Conservation (phyloP, 441 rosid species). For the Erysimum cheiri region DNA sequence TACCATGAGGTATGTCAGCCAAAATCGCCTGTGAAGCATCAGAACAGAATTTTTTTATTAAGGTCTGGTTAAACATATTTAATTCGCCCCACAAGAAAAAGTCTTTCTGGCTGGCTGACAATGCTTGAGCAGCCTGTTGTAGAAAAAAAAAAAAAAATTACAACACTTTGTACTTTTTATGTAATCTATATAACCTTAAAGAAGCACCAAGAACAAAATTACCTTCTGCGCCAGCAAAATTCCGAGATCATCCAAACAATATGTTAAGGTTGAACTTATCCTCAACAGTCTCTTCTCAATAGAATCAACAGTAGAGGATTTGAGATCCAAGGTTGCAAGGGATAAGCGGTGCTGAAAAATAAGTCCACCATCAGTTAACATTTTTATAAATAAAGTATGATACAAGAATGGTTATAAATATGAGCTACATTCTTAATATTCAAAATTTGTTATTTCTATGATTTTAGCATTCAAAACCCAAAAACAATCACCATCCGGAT, state of each 20-base stretch:
- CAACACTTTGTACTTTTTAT: not conserved
- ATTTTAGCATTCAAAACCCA: not conserved
- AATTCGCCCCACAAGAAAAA: slow-evolving; percentile 52
- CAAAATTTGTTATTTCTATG: not conserved
- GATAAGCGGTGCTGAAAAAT: slow-evolving; percentile 56
- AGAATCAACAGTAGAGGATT: slow-evolving; percentile 44
- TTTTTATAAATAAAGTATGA: not conserved
- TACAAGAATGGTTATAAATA: not conserved
- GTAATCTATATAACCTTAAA: slow-evolving; percentile 23
- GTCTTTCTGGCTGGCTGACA: slow-evolving; percentile 56
- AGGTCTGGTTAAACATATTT: slow-evolving; percentile 49
- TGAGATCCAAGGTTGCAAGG: slow-evolving; percentile 54
- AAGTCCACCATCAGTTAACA: slow-evolving; percentile 24
- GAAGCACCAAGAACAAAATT: slow-evolving; percentile 16
- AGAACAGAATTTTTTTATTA: slow-evolving; percentile 54
- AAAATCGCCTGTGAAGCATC: slow-evolving; percentile 57
- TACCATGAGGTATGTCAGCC: slow-evolving; percentile 63
- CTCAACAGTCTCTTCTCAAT: slow-evolving; percentile 51
- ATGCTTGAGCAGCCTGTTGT: slow-evolving; percentile 75
- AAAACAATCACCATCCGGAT: not conserved
- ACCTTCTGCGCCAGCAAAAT: slow-evolving; percentile 88
- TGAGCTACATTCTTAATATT: not conserved
- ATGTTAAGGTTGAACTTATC: slow-evolving; percentile 54
- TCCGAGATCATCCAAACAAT: slow-evolving; percentile 80
- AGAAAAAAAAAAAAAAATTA: slow-evolving; percentile 16